A percentile compares a stretch with the other conserved stretches of the same genome.
Conservation (phyloP, 768 basidiomycete genomes). For the Lactarius psammicola region DNA sequence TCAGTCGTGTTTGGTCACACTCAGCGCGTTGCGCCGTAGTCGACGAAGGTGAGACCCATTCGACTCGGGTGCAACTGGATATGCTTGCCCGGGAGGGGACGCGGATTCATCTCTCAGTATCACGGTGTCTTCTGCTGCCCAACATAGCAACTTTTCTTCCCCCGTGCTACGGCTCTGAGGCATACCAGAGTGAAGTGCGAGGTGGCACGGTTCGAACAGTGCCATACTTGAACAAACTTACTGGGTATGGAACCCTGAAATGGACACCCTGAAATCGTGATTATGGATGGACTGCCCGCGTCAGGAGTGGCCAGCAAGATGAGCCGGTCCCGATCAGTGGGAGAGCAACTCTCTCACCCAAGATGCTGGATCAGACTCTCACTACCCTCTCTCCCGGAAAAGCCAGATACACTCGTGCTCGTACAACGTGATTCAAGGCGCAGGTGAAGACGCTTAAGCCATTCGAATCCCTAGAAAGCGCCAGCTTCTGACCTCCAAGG, state of each 20-base stretch:
- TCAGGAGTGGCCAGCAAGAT: not conserved
- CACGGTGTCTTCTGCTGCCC: slow-evolving; percentile 28
- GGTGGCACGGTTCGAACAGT: slow-evolving; percentile 16
- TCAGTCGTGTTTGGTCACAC: not conserved
- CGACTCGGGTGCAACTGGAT: slow-evolving; percentile 25
- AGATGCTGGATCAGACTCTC: slow-evolving; percentile 25
- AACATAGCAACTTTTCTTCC: slow-evolving; percentile 21
- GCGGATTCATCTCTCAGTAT: slow-evolving; percentile 20
- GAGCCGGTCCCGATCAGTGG: slow-evolving; percentile 10
- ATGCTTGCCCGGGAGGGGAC: slow-evolving; percentile 21
- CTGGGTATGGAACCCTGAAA: not conserved
- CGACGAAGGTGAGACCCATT: not conserved
- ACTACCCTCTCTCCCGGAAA: slow-evolving; percentile 14
- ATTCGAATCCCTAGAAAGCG: slow-evolving; percentile 29
- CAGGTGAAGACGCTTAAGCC: slow-evolving; percentile 35
- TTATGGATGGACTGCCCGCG: not conserved
- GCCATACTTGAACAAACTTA: slow-evolving; percentile 10
- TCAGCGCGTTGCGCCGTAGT: slow-evolving; percentile 26
- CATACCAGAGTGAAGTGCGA: slow-evolving; percentile 7
- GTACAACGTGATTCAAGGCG: slow-evolving; percentile 34
- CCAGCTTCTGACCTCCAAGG: slow-evolving; percentile 16
- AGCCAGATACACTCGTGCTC: slow-evolving; percentile 22
- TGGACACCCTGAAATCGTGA: slow-evolving; percentile 16
- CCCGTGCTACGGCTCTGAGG: slow-evolving; percentile 12
- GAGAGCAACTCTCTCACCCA: slow-evolving; percentile 12